Conservation (phyloP, 1,139 yeast species). For the Hansenula anomala region DNA sequence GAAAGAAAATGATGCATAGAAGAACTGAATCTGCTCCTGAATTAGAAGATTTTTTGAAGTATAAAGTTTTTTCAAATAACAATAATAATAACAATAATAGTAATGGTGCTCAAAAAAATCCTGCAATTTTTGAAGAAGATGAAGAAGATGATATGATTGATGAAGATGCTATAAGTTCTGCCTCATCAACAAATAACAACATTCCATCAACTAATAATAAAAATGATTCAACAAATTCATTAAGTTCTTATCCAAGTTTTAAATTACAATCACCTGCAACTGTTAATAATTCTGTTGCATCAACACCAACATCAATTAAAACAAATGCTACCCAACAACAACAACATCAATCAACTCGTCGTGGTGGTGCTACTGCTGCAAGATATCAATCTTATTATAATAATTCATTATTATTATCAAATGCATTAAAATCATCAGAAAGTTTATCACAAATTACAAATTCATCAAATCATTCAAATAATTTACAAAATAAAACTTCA, state of each 20-base stretch:
- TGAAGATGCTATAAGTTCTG: slow-evolving; percentile 13
- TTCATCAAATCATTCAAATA: slow-evolving; percentile 6
- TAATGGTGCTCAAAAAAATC: slow-evolving; percentile 12
- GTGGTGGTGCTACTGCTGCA: slow-evolving; percentile 40
- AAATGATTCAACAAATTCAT: slow-evolving; percentile 13
- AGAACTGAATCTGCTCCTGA: slow-evolving; percentile 49
- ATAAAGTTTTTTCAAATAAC: slow-evolving; percentile 10
- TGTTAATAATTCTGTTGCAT: slow-evolving; percentile 10
- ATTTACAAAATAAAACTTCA: slow-evolving; percentile 17
- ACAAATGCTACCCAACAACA: background rate
- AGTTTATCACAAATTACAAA: slow-evolving; percentile 23
- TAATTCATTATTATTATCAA: slow-evolving; percentile 40
- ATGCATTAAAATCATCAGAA: slow-evolving; percentile 44
- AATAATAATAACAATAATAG: slow-evolving; percentile 2
- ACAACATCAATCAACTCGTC: slow-evolving; percentile 6
- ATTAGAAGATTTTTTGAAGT: slow-evolving; percentile 25
- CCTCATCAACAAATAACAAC: slow-evolving; percentile 9
- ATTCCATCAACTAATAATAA: slow-evolving; percentile 26
- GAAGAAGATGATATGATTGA: slow-evolving; percentile 24
- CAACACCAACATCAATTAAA: slow-evolving; percentile 29
- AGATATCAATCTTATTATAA: slow-evolving; percentile 48
- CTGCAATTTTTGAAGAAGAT: slow-evolving; percentile 29
- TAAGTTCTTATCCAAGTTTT: slow-evolving; percentile 17
- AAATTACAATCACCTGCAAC: slow-evolving; percentile 23
- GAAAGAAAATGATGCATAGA: slow-evolving; percentile 27